Evolutionary conservation across 331 rosid species (phyloP).

Genomic region (Telfairia occidentalis): DNA sequence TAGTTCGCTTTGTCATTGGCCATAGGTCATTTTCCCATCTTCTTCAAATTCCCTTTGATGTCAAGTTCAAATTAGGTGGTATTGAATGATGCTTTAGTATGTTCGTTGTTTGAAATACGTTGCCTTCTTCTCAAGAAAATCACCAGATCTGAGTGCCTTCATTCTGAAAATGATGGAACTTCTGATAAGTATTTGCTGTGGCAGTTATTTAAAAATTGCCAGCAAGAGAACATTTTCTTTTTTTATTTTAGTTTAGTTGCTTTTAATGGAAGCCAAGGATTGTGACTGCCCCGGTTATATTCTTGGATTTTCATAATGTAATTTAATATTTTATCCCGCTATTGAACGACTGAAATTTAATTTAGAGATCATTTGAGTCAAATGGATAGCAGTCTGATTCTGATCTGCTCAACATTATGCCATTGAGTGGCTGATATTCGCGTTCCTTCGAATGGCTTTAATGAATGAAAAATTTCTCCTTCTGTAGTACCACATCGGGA

Average conservation of each 20-base stretch:
- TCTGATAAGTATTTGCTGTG: not conserved
- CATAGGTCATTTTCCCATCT: slow-evolving; percentile 51
- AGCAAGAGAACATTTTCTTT: not conserved
- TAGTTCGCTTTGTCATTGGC: slow-evolving; percentile 86
- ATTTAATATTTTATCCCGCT: not conserved
- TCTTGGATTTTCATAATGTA: not conserved
- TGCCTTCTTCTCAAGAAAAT: slow-evolving; percentile 9
- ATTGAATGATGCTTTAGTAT: not conserved
- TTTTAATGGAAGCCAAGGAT: slow-evolving; percentile 2
- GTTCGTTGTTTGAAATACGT: not conserved
- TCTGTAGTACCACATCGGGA: slow-evolving; percentile 85
- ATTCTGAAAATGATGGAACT: slow-evolving; percentile 3
- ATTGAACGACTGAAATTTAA: not conserved
- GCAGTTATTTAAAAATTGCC: not conserved
- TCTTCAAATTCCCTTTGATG: not conserved
- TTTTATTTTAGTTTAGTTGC: not conserved
- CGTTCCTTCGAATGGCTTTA: not conserved
- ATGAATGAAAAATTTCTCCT: not conserved
- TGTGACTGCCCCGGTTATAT: not conserved
- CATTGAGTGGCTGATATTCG: not conserved
- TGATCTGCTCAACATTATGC: not conserved
- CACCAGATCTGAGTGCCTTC: not conserved
- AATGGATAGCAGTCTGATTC: not conserved
- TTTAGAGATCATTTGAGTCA: not conserved
- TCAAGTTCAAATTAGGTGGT: not conserved